Conservation (phyloP, 208 protist species). For the Blastocrithidia nonstop region DNA sequence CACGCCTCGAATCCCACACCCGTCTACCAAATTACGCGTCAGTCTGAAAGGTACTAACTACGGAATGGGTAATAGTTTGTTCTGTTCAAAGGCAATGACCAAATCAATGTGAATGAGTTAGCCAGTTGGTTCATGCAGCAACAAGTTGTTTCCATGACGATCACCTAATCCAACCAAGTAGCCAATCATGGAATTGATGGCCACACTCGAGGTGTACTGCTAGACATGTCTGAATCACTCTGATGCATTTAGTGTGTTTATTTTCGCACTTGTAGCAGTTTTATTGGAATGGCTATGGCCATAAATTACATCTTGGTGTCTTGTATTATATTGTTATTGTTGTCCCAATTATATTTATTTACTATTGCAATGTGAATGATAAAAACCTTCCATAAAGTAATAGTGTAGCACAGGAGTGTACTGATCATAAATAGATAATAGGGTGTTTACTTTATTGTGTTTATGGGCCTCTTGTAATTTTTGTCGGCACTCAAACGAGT, state of each 20-base stretch:
- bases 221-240: conserved; percentile 73
- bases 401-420: conserved; percentile 90
- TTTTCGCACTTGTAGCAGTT: too few species aligned
- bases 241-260: conserved; percentile 11
- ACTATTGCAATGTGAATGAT: too few species aligned
- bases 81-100: conserved; percentile 90
- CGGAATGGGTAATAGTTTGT: conserved; percentile 70
- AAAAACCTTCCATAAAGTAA: conserved; percentile 90
- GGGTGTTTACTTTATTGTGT: conserved; percentile 8
- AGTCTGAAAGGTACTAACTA: conserved; percentile 94
- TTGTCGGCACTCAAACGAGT: conserved; percentile 30
- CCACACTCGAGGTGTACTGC: conserved; percentile 85
- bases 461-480: conserved; percentile 17
- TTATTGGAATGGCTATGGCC: neutral
- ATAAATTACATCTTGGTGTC: neutral
- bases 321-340: too few species aligned
- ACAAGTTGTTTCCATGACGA: conserved; percentile 91
- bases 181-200: conserved; percentile 83
- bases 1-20: conserved; percentile 81
- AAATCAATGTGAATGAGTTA: conserved; percentile 94
- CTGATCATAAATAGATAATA: conserved; percentile 43
- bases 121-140: conserved; percentile 82
- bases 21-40: conserved; percentile 94
- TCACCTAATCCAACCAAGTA: conserved; percentile 95
- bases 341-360: too few species aligned